Evolutionary conservation across 192 early-diverging fungal genomes (phyloP).

Genomic region (Polychytrium aggregatum): DNA sequence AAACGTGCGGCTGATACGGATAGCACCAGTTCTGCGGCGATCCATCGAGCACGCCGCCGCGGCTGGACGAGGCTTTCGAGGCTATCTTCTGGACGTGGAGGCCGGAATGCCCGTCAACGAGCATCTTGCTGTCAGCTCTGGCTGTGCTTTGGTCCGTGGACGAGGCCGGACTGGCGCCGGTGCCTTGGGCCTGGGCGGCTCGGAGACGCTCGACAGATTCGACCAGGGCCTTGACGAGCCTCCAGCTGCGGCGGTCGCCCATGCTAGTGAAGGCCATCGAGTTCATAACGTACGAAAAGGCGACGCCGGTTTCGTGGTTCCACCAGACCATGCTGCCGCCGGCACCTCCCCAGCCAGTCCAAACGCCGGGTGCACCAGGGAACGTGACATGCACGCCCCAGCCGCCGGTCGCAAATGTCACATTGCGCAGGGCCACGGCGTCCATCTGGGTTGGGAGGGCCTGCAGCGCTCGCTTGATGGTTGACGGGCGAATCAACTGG

Average conservation of each 20-base stretch:
- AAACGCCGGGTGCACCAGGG: slow-evolving; percentile 9
- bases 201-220: slow-evolving; percentile 9
- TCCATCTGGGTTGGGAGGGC: slow-evolving; percentile 10
- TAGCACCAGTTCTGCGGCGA: too few relatives aligned
- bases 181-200: too few relatives aligned
- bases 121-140: too few relatives aligned
- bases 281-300: slow-evolving; percentile 50
- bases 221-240: slow-evolving; percentile 31
- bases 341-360: slow-evolving; percentile 51
- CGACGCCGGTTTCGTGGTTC: slow-evolving; percentile 41
- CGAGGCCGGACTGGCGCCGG: too few relatives aligned
- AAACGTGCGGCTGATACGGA: too few relatives aligned
- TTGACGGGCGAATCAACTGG: slow-evolving; percentile 14
- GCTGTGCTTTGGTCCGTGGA: too few relatives aligned
- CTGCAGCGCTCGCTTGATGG: slow-evolving; percentile 14
- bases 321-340: slow-evolving; percentile 49
- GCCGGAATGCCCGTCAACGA: too few relatives aligned
- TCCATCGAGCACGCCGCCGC: too few relatives aligned
- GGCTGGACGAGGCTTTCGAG: too few relatives aligned
- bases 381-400: slow-evolving; percentile 22
- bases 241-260: slow-evolving; percentile 43
- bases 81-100: too few relatives aligned
- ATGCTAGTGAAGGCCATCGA: slow-evolving; percentile 30
- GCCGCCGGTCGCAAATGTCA: slow-evolving; percentile 27
- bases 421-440: slow-evolving; percentile 7